Conservation (phyloP, 2,329 filamentous ascomycete species). For the Microdochium nivale region DNA sequence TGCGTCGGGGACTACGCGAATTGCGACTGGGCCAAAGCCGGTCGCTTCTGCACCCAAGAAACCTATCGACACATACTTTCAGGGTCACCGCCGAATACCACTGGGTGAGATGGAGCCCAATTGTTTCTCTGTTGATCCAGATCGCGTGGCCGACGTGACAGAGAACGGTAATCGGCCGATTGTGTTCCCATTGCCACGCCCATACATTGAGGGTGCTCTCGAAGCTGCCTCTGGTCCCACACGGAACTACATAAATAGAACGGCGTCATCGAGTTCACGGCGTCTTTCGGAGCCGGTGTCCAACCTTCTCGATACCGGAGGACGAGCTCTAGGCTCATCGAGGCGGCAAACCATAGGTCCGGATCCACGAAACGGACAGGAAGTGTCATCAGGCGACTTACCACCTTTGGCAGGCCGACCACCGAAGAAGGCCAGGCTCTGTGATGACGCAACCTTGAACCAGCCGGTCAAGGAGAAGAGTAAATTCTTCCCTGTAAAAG, state of each 20-base stretch:
- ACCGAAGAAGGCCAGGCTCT: slow-evolving; percentile 49
- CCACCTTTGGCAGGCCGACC: slow-evolving; percentile 25
- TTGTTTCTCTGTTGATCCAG: slow-evolving; percentile 45
- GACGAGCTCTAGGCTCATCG: slow-evolving; percentile 12
- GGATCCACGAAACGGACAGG: background rate
- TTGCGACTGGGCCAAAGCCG: slow-evolving; percentile 2
- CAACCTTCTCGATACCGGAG: slow-evolving; percentile 27
- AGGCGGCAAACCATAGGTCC: slow-evolving; percentile 14
- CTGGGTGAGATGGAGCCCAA: slow-evolving; percentile 57
- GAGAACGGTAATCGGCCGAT: slow-evolving; percentile 41
- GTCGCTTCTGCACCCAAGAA: slow-evolving; percentile 23
- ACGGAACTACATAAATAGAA: slow-evolving; percentile 18
- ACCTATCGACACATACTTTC: slow-evolving; percentile 48
- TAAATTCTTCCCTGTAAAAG: slow-evolving; percentile 40
- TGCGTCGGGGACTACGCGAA: slow-evolving; percentile 16
- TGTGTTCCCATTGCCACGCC: slow-evolving; percentile 50
- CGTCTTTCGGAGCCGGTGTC: slow-evolving; percentile 44
- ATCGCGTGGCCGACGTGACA: slow-evolving; percentile 38
- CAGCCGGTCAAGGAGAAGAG: slow-evolving; percentile 33
- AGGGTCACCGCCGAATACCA: slow-evolving; percentile 39
- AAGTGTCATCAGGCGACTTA: background rate
- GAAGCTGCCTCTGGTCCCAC: slow-evolving; percentile 8
- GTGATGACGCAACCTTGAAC: slow-evolving; percentile 29
- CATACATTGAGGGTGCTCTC: slow-evolving; percentile 37
- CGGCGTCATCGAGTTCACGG: slow-evolving; percentile 28